Evolutionary conservation across 1,139 yeast species (phyloP).

Genomic region (Saccharomyces hybrid): DNA sequence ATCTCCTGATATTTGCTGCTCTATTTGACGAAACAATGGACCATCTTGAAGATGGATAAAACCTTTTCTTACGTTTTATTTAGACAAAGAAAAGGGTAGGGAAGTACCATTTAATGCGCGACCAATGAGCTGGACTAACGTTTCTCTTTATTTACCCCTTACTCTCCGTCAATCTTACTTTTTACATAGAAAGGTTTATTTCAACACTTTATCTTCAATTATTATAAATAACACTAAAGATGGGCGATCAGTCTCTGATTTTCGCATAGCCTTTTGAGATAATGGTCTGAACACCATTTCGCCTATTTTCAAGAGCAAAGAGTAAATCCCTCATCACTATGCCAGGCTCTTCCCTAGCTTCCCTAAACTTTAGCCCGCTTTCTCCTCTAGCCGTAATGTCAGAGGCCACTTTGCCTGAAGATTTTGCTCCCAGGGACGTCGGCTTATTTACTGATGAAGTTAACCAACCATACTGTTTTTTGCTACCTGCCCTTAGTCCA

Average conservation of each 20-base stretch:
- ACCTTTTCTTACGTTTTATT: not conserved
- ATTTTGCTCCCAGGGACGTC: constrained; percentile 39
- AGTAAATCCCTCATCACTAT: constrained; percentile 77
- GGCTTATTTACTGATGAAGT: constrained; percentile 45
- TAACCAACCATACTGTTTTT: constrained; percentile 90
- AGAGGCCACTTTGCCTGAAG: constrained; percentile 43
- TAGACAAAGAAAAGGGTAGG: not conserved
- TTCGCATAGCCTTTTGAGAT: constrained; percentile 85
- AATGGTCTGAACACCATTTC: constrained; percentile 66
- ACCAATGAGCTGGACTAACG: not conserved
- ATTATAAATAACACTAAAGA: not conserved
- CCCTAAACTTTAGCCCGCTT: constrained; percentile 70
- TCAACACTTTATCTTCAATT: not conserved
- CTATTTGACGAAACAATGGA: too few species aligned
- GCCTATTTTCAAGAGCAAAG: constrained; percentile 33
- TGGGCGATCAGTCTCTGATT: constrained; percentile 48
- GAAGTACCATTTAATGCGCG: not conserved
- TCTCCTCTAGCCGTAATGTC: constrained; percentile 49
- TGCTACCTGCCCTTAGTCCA: constrained; percentile 81
- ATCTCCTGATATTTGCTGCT: not conserved
- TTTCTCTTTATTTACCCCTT: not conserved
- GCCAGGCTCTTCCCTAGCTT: constrained; percentile 84
- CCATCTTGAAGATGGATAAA: too few species aligned
- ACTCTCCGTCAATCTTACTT: too few species aligned
- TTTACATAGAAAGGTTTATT: not conserved